phyloP scores from a whole-genome alignment of 495 filamentous ascomycete species.

The Tuber melanosporum region DNA sequence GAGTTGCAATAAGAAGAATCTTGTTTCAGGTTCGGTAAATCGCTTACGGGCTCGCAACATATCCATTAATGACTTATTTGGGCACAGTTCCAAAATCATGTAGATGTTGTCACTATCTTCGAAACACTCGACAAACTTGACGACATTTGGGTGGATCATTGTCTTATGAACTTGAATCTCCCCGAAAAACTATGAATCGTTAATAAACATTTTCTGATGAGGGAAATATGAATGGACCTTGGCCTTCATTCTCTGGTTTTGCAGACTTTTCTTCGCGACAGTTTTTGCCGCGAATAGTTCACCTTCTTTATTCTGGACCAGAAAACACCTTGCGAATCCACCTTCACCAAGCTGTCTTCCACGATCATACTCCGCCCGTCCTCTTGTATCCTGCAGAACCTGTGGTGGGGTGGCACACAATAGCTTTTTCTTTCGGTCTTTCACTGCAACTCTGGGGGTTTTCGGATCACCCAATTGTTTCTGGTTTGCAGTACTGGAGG shows the following conservation, averaged over 20 bases:
- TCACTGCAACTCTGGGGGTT: constrained; percentile 47
- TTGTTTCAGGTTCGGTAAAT: constrained; percentile 81
- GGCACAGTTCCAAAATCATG: constrained; percentile 87
- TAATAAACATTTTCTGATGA: constrained; percentile 6
- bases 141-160: constrained; percentile 88
- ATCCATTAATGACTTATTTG: constrained; percentile 96
- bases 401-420: constrained; percentile 69
- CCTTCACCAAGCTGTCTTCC: constrained; percentile 85
- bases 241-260: constrained; percentile 66
- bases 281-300: constrained; percentile 49
- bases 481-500: constrained; percentile 12
- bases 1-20: constrained; percentile 87
- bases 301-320: constrained; percentile 54
- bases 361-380: constrained; percentile 69
- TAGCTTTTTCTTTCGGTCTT: constrained; percentile 60
- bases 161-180: constrained; percentile 98
- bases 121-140: constrained; percentile 90
- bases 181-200: constrained; percentile 75
- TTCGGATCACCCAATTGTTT: constrained; percentile 52
- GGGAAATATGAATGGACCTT: constrained; percentile 58
- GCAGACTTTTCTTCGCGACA: constrained; percentile 64
- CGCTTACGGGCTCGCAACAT: constrained; percentile 86
- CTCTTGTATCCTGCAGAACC: constrained; percentile 57
- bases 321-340: constrained; percentile 88
- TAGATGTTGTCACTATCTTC: constrained; percentile 82